Percentiles rank a stretch among this genome's conserved stretches.
Evolutionary conservation across 352 stramenopile genomes (phyloP).

Genomic region (Globisporangium middletonii): DNA sequence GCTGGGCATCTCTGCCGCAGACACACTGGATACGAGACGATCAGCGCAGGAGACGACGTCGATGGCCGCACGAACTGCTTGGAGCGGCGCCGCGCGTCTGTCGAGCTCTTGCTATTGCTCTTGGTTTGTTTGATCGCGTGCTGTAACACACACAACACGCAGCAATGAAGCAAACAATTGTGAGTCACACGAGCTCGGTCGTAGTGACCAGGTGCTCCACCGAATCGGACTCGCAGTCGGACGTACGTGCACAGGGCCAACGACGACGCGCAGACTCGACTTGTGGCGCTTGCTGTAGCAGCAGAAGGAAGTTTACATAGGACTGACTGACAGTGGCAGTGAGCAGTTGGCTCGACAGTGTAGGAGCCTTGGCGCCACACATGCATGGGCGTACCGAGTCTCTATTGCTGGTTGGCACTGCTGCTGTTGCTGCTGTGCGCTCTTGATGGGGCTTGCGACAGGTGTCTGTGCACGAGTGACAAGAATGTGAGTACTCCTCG

Average conservation of each 20-base stretch:
- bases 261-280: constrained; percentile 6
- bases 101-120: background rate
- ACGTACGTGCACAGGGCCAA: constrained; percentile 6
- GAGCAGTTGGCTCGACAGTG: background rate
- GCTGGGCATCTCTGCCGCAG: too few species aligned
- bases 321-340: background rate
- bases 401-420: background rate
- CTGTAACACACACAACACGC: background rate
- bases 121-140: constrained; percentile 1
- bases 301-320: background rate
- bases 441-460: constrained; percentile 7
- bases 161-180: background rate
- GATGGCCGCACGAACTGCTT: background rate
- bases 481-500: too few species aligned
- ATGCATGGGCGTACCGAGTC: background rate
- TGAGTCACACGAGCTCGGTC: background rate
- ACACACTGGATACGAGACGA: background rate
- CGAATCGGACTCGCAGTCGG: background rate
- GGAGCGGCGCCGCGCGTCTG: background rate
- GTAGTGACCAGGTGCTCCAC: background rate
- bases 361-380: background rate
- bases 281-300: constrained; percentile 11
- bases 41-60: background rate
- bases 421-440: background rate
- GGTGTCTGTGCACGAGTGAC: background rate